A percentile compares a stretch with the other conserved stretches of the same genome.
Evolutionary conservation across 2,329 filamentous ascomycete genomes (phyloP).

Genomic region (Fusarium anthophilum): DNA sequence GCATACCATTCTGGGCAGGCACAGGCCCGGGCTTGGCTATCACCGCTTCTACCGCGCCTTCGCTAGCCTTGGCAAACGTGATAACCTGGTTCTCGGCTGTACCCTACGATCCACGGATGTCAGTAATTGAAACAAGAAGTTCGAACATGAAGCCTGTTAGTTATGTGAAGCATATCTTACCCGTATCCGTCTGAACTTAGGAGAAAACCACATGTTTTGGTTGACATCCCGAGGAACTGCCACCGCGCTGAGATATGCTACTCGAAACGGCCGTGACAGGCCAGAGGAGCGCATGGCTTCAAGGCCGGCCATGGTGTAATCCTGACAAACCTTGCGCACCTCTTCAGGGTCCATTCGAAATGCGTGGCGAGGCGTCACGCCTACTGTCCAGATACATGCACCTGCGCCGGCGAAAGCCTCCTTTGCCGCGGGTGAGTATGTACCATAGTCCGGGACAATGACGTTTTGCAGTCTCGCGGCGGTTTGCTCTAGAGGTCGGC

Average conservation of each 20-base stretch:
- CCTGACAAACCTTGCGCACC: not conserved
- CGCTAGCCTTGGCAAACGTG: not conserved
- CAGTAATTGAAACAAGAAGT: not conserved
- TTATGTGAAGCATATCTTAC: not conserved
- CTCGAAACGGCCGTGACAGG: not conserved
- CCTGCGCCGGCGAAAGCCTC: not conserved
- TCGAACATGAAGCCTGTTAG: too few species aligned
- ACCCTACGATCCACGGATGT: not conserved
- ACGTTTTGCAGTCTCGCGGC: not conserved
- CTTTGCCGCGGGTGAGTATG: not conserved
- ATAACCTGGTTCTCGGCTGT: not conserved
- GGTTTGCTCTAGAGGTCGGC: not conserved
- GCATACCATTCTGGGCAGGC: not conserved
- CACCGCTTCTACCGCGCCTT: not conserved
- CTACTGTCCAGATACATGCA: not conserved
- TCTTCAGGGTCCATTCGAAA: not conserved
- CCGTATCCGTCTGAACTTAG: not conserved
- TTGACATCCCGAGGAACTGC: not conserved
- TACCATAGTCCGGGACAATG: not conserved
- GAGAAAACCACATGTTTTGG: not conserved
- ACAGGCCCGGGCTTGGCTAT: not conserved
- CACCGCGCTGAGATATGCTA: not conserved
- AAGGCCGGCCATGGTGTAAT: not conserved
- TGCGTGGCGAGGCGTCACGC: not conserved
- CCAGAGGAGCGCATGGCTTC: not conserved